Evolutionary conservation across 1,284 basidiomycete species (phyloP).

Genomic region (Quambalaria eucalypti): DNA sequence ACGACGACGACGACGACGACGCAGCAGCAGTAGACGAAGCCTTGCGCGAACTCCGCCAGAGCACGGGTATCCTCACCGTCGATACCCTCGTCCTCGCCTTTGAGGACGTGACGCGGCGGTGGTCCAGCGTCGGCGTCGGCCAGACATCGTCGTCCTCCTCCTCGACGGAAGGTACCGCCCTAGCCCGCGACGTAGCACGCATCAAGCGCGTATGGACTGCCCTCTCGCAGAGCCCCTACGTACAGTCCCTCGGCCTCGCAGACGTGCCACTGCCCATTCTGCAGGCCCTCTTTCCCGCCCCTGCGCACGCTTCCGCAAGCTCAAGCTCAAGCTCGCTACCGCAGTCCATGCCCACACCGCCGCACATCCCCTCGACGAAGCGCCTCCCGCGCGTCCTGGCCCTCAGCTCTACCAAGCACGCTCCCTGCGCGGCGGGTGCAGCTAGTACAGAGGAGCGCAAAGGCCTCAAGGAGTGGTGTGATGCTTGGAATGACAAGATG

Average conservation of each 20-base stretch:
- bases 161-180: too few relatives aligned
- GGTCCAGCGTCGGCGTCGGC: too few relatives aligned
- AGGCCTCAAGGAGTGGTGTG: background rate
- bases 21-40: conserved; percentile 22
- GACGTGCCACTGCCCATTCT: background rate
- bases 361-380: background rate
- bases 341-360: background rate
- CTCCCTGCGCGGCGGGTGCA: too few relatives aligned
- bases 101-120: too few relatives aligned
- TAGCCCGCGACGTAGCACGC: too few relatives aligned
- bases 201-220: too few relatives aligned
- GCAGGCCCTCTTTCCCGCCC: background rate
- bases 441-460: background rate
- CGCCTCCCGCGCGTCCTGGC: background rate
- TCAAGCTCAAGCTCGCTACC: too few relatives aligned
- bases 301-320: too few relatives aligned
- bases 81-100: conserved; percentile 32
- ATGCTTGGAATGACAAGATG: conserved; percentile 7
- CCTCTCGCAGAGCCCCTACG: background rate
- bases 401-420: too few relatives aligned
- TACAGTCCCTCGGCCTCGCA: background rate
- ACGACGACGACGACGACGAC: background rate
- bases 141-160: too few relatives aligned
- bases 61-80: conserved; percentile 31
- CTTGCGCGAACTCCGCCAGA: conserved; percentile 18